Evolutionary conservation across 2,329 filamentous ascomycete genomes (phyloP), one percentile per base, ranked within the genome.

Genomic region (Calycina herbarum): DNA sequence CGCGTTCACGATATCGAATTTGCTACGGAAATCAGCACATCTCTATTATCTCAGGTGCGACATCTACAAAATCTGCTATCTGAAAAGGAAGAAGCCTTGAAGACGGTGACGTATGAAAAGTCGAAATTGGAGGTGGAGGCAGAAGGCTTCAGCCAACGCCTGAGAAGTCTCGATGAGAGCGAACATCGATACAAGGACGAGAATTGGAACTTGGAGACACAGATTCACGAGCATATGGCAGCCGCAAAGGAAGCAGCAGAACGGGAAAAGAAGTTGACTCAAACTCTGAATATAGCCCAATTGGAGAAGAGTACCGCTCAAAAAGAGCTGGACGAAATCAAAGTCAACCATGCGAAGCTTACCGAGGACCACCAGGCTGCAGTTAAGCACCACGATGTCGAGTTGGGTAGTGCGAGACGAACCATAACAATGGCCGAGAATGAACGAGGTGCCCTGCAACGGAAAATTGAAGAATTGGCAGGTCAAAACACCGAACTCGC

Each of bases 121-220:
- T 89, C 90, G 5, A 86, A 87, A 67, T 83, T 98, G 42, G 94
- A 98, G 77, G 85, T 92, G 40, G 94, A 97, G 70, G 86, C 89
- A 0, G 91, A 96, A 76, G 87, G 85, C 2, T 86, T 96, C 69
- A 86, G 90, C 62, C 92, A 96, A 76, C 88, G 93, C 40, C 82
- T 98, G 69, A 90, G 92, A 75, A 85, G 86, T 6, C 82, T 97
- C 51, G 94, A 97, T 72, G 95, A 99, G 78, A 97, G 91, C 76
- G 95, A 99, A 77, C 91, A 96, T 74, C 89, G 92, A 62, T 97
- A 96, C 81, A 98, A 97, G 79, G 95, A 99, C 75, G 95, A 98
- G 78, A 99, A 98, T 77, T 99, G 95, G 95, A 94, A 91, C 69
- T 84, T 99, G 45, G 95, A 99, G 78, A 96, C 94, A 0, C 92